Percentiles rank a stretch among this genome's conserved stretches.
Conservation (phyloP, 805 yeast genomes). For the Komagataella mondaviorum region DNA sequence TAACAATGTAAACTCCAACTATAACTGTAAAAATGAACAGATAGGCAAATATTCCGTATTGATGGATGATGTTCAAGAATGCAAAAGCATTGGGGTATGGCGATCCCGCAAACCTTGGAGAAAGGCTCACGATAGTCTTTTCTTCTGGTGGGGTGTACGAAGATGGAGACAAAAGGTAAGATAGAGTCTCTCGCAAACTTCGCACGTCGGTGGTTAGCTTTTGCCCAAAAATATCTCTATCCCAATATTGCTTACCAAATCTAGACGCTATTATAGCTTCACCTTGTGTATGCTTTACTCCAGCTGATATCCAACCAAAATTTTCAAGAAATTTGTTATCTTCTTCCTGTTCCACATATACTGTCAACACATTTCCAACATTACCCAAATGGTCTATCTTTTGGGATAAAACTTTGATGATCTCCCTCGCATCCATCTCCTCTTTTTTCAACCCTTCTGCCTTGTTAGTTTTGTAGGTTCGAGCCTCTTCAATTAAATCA, state of each 20-base stretch:
- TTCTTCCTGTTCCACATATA: constrained; percentile 34
- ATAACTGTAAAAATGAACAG: constrained; percentile 8
- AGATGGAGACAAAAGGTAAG: constrained; percentile 22
- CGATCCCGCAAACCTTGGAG: constrained; percentile 23
- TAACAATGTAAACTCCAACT: background rate
- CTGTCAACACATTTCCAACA: constrained; percentile 25
- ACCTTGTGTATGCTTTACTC: constrained; percentile 27
- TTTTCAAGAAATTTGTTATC: constrained; percentile 15
- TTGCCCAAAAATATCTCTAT: constrained; percentile 21
- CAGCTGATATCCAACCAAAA: constrained; percentile 22
- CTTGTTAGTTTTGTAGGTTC: constrained; percentile 23
- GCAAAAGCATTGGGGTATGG: constrained; percentile 26
- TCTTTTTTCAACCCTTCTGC: constrained; percentile 30
- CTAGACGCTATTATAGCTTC: constrained; percentile 41
- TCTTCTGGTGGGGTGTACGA: constrained; percentile 4
- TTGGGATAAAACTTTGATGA: constrained; percentile 36
- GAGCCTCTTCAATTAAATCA: constrained; percentile 14
- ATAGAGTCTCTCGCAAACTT: constrained; percentile 21
- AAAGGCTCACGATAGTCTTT: constrained; percentile 5
- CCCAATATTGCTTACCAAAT: constrained; percentile 17
- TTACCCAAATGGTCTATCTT: constrained; percentile 28
- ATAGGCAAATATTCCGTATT: constrained; percentile 31
- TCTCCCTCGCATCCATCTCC: constrained; percentile 26
- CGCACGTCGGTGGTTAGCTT: constrained; percentile 18
- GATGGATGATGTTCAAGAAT: constrained; percentile 29